Base-by-base conservation (phyloP, 352 stramenopile species). In the Pythium rhizo-oryzae region DNA sequence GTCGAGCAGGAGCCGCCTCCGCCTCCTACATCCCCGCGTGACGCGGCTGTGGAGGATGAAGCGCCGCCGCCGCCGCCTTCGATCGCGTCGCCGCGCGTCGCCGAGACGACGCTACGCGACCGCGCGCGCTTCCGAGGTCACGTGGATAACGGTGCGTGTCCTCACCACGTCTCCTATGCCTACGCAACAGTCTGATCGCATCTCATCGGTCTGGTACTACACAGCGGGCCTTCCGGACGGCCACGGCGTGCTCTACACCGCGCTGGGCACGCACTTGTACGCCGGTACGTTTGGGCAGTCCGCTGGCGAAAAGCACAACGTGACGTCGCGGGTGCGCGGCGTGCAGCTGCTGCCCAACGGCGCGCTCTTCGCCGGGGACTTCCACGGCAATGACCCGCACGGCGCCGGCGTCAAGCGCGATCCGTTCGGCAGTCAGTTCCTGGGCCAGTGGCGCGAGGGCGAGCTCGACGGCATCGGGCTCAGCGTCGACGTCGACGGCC, bases 401-500 rank as follows among this genome's bases (percentile, higher is more conserved):
- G 82, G 81, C 3, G 77, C 84, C 41, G 82, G 81, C 8, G 68
- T 88, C 8, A 76, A 86, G 46, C 63, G 75, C 1, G 84, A 76
- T 37, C 65, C 72, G 18, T 74, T 87, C 28, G 81, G 76, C 11
- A 56, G 75, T 43, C 78, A 76, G 59, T 84, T 78, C 54, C 39
- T 83, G 15, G 82, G 81, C 0, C 66, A 84, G 18, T 89, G 79
- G 79, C 43, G 57, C 24, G 61, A 77, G 18, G 73, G 70, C 4
- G 69, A 69, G 8, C 81, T 81, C 3, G 62, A 84, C 25, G 82
- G 82, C 25, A 9, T 77, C 0, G 82, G 79, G 3, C 44, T 89
- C 47, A 65, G 21, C 12, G n/a, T 89, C 0, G 64, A 84, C 18
- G 55, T 70, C 11, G 70, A 85, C 24, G 76, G 77, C 12, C 37